These are phyloP conservation scores for Populus hybrid DNA, from an alignment of 441 rosid genomes.

Conservation along the genomic window DNA sequence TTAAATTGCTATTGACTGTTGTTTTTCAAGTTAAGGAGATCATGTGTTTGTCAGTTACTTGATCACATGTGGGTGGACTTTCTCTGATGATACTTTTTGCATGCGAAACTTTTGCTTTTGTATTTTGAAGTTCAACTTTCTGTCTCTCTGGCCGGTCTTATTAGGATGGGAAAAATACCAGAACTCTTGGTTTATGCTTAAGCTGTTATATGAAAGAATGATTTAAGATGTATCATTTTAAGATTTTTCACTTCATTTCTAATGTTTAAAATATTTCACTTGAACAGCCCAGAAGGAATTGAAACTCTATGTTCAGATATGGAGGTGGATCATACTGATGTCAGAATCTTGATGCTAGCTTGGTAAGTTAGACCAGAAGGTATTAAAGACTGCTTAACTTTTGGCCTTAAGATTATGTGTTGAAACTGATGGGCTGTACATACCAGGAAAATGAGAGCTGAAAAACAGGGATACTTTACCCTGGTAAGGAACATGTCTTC, in stretches of 20 bases:
- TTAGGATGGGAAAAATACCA: background rate
- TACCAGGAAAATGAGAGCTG: constrained; percentile 93
- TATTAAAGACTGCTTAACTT: background rate
- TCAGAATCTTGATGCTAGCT: constrained; percentile 95
- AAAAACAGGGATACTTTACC: constrained; percentile 95
- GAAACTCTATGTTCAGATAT: constrained; percentile 80
- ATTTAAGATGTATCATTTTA: background rate
- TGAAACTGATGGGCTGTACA: constrained; percentile 12
- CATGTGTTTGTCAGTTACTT: background rate
- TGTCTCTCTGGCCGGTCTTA: background rate
- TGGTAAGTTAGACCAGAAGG: constrained; percentile 51
- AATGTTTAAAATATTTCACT: constrained; percentile 9
- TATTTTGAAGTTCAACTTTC: background rate
- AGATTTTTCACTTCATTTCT: constrained; percentile 6
- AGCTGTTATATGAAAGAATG: background rate
- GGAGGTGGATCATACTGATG: constrained; percentile 89
- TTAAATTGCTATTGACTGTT: background rate
- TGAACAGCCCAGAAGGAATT: constrained; percentile 92
- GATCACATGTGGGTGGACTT: background rate
- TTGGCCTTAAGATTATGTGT: constrained; percentile 4
- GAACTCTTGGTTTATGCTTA: background rate
- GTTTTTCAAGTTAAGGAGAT: background rate
- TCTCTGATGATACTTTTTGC: background rate
- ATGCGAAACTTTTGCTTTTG: background rate
- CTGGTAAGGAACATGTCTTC: constrained; percentile 44